Evolutionary conservation across 495 filamentous ascomycete species (phyloP).

Genomic region (Hypomontagnella submonticulosa): DNA sequence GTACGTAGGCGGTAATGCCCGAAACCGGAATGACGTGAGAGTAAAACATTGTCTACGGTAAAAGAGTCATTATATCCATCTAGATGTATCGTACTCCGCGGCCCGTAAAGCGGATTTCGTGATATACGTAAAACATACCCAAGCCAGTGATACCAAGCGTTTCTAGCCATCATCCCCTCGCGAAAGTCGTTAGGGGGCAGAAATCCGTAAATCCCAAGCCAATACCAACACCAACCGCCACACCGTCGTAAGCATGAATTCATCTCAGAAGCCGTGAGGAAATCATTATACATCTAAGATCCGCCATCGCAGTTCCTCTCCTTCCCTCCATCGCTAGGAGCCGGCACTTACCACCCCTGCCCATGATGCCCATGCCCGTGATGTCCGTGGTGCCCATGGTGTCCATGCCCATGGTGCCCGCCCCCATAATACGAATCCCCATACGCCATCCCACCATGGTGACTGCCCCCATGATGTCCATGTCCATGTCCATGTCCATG

Average conservation of each 20-base stretch:
- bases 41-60: no score
- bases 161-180: slow-evolving; percentile 5
- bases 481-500: slow-evolving; percentile 6
- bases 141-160: slow-evolving; percentile 2
- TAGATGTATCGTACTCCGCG: not conserved
- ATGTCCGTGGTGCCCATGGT: slow-evolving; percentile 18
- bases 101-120: not conserved
- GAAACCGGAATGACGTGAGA: no score
- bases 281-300: not conserved
- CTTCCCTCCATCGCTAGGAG: not conserved
- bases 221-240: not conserved
- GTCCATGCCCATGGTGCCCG: slow-evolving; percentile 1
- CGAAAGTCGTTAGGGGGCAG: not conserved
- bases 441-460: slow-evolving; percentile 13
- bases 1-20: no score
- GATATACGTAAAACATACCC: not conserved
- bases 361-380: slow-evolving; percentile 23
- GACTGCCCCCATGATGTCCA: slow-evolving; percentile 19
- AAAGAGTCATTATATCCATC: slow-evolving; percentile 19
- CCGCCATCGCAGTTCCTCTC: no score
- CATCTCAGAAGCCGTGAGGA: not conserved
- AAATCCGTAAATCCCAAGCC: not conserved
- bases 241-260: slow-evolving; percentile 4
- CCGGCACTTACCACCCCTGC: slow-evolving; percentile 21
- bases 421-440: no score